Evolutionary conservation across 176 grass and related monocot genomes (phyloP).

Genomic region (Juncus inflexus): DNA sequence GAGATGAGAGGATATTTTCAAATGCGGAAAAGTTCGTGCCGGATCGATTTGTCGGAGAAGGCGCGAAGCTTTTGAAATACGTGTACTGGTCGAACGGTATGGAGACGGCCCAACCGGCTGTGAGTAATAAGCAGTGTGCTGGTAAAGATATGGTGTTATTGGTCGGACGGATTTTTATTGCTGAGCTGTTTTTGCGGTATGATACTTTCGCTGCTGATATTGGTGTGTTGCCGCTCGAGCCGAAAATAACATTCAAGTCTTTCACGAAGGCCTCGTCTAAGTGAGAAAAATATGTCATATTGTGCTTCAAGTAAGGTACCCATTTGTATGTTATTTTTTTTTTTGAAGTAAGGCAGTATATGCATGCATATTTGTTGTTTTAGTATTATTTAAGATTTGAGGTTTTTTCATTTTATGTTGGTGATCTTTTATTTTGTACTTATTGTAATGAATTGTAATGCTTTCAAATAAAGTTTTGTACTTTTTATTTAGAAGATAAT

Average conservation of each 20-base stretch:
- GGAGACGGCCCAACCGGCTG: conserved; percentile 42
- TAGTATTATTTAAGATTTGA: too few relatives aligned
- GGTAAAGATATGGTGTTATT: conserved; percentile 62
- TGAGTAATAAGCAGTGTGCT: conserved; percentile 74
- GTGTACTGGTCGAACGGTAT: conserved; percentile 90
- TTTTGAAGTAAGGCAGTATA: too few relatives aligned
- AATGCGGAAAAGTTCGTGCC: conserved; percentile 41
- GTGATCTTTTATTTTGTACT: too few relatives aligned
- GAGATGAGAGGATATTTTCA: conserved; percentile 54
- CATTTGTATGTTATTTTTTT: too few relatives aligned
- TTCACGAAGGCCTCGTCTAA: conserved; percentile 24
- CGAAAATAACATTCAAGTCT: conserved; percentile 51
- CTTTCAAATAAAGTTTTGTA: too few relatives aligned
- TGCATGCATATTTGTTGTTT: too few relatives aligned
- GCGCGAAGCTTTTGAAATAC: conserved; percentile 37
- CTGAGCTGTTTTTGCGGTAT: conserved; percentile 65
- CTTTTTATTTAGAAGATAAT: too few relatives aligned
- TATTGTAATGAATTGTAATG: too few relatives aligned
- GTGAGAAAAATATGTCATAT: background rate
- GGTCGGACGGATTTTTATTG: conserved; percentile 48
- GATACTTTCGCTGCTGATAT: conserved; percentile 49
- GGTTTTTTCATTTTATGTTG: too few relatives aligned
- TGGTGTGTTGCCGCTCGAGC: conserved; percentile 32
- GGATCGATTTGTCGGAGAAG: conserved; percentile 43
- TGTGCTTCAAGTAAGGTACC: too few relatives aligned